Conservation (phyloP, 768 basidiomycete genomes). For the Mycena rosella region DNA sequence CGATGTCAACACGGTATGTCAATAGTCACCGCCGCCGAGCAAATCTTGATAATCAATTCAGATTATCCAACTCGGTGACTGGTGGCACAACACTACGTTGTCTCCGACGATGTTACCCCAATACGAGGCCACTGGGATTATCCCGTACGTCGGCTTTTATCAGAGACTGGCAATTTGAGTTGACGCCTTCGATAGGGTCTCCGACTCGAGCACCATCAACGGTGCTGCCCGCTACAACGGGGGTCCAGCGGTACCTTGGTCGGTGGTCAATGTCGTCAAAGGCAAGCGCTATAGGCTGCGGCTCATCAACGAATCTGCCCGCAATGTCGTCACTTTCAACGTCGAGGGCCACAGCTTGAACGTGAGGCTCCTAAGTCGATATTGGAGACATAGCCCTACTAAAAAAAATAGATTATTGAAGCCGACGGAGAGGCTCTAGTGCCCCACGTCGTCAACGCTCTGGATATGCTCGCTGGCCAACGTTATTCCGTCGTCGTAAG, state of each 20-base stretch:
- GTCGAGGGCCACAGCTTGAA: conserved; percentile 45
- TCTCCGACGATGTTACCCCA: conserved; percentile 25
- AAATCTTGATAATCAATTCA: background rate
- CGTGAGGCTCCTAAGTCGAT: background rate
- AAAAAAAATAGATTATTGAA: conserved; percentile 3
- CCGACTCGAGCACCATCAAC: conserved; percentile 60
- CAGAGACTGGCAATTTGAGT: background rate
- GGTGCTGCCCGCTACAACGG: conserved; percentile 56
- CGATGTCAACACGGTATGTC: conserved; percentile 45
- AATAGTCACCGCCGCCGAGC: conserved; percentile 25
- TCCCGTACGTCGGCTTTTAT: conserved; percentile 35
- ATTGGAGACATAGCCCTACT: too few relatives aligned
- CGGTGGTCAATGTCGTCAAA: conserved; percentile 55
- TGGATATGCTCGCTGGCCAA: conserved; percentile 58
- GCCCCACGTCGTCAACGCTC: conserved; percentile 11
- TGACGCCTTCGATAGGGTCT: conserved; percentile 28
- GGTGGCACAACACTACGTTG: conserved; percentile 50
- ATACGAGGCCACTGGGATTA: conserved; percentile 42
- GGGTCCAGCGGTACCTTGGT: conserved; percentile 54
- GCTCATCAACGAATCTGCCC: conserved; percentile 62
- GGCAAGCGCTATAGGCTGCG: conserved; percentile 68
- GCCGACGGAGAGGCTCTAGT: conserved; percentile 4
- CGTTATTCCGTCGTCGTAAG: conserved; percentile 59
- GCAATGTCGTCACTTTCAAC: conserved; percentile 52
- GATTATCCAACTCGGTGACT: conserved; percentile 49